phyloP scores from a whole-genome alignment of 176 grass and related monocot genomes.

The Oryza brachyantha region DNA sequence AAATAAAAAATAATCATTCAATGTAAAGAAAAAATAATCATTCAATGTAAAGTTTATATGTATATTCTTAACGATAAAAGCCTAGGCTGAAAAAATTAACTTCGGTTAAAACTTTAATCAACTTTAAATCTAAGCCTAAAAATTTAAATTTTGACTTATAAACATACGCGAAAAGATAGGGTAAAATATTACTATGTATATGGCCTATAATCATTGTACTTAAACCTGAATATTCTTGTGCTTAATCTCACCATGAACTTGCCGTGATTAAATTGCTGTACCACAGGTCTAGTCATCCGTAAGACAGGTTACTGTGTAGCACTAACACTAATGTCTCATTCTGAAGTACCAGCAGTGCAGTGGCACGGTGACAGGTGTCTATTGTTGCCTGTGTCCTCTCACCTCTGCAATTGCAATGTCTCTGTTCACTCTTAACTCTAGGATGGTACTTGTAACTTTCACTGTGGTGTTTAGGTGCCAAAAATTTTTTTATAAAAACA shows the following conservation, averaged over 20 bases:
- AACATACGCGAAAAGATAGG: too few relatives aligned
- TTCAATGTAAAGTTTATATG: too few relatives aligned
- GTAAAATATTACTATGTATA: too few relatives aligned
- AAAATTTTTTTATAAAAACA: too few relatives aligned
- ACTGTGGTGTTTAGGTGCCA: too few relatives aligned
- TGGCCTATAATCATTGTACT: conserved; percentile 4
- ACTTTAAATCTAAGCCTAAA: too few relatives aligned
- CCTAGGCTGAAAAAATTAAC: too few relatives aligned
- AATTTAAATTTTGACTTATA: too few relatives aligned
- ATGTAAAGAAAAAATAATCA: too few relatives aligned
- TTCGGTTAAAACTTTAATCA: too few relatives aligned
- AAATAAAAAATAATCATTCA: too few relatives aligned
- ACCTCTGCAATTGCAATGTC: not conserved
- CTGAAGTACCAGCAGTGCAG: not conserved
- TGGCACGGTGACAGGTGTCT: not conserved
- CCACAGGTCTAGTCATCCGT: not conserved
- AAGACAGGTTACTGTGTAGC: not conserved
- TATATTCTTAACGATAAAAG: too few relatives aligned
- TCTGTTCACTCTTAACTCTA: not conserved
- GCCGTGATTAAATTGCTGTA: not conserved
- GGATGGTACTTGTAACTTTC: not conserved
- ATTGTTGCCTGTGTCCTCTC: not conserved
- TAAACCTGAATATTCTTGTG: conserved; percentile 14
- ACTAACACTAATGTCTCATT: not conserved
- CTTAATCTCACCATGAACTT: not conserved